Evolutionary conservation across 345 rosid genomes (phyloP), one percentile per base, ranked within the genome.

Genomic region (Abelmoschus esculentus): DNA sequence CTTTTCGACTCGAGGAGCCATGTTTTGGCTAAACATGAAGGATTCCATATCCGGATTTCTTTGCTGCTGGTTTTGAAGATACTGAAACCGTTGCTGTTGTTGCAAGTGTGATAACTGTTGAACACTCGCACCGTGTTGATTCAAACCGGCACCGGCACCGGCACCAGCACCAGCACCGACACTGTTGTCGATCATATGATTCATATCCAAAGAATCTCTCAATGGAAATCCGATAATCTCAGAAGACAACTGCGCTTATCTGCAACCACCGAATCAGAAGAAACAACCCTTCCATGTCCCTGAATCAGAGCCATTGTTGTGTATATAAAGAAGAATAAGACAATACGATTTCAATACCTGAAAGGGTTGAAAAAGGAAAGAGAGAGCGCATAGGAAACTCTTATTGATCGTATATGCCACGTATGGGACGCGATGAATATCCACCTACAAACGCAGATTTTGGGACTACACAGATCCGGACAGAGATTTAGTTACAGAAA

Each of bases 401-500:
- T 22, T 22, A 0, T 22, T 22, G 26, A 22, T 22, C 26, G 26
- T 22, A 22, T 22, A 22, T 22, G 26, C 26, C 26, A 22, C 26
- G 26, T 22, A 22, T 22, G 26, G 26, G 32, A 31, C 32, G 32
- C 32, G 32, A 3, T 67, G 77, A 74, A 81, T 76, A 84, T 77
- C 86, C 81, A 85, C 87, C 91, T 85, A 84, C 82, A 76, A 96
- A 88, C 86, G 96, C 96, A 87, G 88, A 87, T 85, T 85, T 83
- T 86, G 89, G 87, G 96, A 88, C 90, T 83, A 82, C 85, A 85
- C 40, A 6, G 5, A 4, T 6, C 7, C 7, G 5, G 90, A 85
- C 93, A 90, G 95, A 90, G 88, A 78, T 72, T 74, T 72, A 36
- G 26, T 22, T 22, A 22, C 26, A 22, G 26, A 22, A 22, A 22